These are phyloP conservation scores for Ballota nigra DNA, from an alignment of 257 asterid species.

Conservation along the genomic window DNA sequence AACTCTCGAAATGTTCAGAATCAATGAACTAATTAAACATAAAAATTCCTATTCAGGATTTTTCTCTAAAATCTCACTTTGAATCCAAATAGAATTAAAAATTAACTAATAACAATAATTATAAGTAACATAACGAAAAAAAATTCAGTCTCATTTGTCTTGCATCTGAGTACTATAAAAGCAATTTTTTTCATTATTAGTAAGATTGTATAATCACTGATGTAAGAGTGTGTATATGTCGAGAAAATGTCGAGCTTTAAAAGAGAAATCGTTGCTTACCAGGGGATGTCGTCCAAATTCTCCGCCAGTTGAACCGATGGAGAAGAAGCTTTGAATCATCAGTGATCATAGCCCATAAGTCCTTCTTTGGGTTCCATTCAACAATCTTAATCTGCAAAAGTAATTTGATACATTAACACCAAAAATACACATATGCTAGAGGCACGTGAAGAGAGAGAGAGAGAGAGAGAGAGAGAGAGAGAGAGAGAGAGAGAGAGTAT, in stretches of 20 bases:
- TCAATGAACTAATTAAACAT: conserved; percentile 8
- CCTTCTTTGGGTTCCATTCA: conserved; percentile 99
- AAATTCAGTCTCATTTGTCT: not conserved
- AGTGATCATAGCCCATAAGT: conserved; percentile 87
- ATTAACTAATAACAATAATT: not conserved
- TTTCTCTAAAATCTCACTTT: not conserved
- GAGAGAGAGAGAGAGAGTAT: too few species aligned
- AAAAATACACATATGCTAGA: not conserved
- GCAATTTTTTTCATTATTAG: not conserved
- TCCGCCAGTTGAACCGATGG: conserved; percentile 99
- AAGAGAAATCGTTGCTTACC: conserved; percentile 39
- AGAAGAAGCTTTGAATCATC: conserved; percentile 87
- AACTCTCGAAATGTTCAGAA: not conserved
- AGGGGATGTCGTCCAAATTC: conserved; percentile 83
- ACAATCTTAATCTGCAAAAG: conserved; percentile 71
- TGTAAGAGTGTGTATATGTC: not conserved
- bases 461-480: too few species aligned
- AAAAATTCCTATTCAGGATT: not conserved
- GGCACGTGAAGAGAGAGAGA: not conserved
- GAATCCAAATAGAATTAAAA: not conserved
- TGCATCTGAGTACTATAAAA: not conserved
- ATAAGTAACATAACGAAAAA: not conserved
- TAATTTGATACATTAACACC: conserved; percentile 7
- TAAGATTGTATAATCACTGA: not conserved
- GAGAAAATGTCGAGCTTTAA: not conserved